These are phyloP conservation scores for Fraxinus dipetala DNA, from an alignment of 305 asterid species.

Conservation along the genomic window DNA sequence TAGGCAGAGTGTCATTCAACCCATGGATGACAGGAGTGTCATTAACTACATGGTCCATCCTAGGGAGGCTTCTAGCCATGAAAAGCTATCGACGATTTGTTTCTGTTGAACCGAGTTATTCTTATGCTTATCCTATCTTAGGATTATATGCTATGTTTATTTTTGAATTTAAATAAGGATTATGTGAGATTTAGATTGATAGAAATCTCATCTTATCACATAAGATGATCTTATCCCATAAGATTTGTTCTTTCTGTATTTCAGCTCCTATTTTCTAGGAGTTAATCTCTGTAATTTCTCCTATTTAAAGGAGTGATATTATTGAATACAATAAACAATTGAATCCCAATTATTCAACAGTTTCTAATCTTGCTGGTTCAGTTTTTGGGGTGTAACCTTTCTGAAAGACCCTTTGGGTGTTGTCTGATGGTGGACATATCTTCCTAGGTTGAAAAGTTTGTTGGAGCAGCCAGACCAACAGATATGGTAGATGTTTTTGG, in stretches of 20 bases:
- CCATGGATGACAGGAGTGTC: neutral
- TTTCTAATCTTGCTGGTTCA: neutral
- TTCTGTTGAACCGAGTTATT: neutral
- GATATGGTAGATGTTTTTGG: neutral
- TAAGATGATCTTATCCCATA: too few species aligned
- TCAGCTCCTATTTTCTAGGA: neutral
- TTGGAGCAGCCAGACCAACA: neutral
- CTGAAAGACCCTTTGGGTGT: too few species aligned
- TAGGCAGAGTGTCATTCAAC: neutral
- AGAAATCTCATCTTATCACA: neutral
- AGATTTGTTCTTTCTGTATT: neutral
- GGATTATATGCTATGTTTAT: neutral
- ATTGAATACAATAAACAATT: too few species aligned
- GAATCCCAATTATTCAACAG: too few species aligned
- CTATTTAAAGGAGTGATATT: neutral
- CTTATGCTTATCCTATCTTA: neutral
- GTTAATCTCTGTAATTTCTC: neutral
- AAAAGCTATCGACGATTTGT: neutral
- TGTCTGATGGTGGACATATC: neutral
- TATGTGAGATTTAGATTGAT: neutral
- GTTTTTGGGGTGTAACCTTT: too few species aligned
- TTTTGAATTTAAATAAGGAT: too few species aligned
- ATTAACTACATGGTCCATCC: neutral
- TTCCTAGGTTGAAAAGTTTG: neutral
- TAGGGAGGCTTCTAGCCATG: neutral